Conservation (phyloP, 2,329 filamentous ascomycete species). For the Ploettnerulaceae sp. region DNA sequence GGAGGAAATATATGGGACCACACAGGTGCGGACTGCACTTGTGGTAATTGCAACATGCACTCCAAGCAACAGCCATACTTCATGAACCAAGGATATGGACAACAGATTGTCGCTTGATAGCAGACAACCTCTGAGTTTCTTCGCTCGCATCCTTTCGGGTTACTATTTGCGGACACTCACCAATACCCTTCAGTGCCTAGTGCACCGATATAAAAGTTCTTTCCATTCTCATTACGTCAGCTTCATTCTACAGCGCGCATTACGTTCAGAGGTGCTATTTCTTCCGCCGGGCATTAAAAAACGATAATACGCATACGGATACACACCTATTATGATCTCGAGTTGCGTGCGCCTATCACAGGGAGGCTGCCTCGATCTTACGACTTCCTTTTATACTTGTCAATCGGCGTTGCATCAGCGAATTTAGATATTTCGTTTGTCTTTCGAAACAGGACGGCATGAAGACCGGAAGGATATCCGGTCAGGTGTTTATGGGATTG, state of each 20-base stretch:
- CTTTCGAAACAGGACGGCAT: slow-evolving; percentile 35
- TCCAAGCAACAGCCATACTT: slow-evolving; percentile 44
- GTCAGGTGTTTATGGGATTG: slow-evolving; percentile 34
- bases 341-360: slow-evolving; percentile 32
- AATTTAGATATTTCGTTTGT: slow-evolving; percentile 32
- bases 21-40: slow-evolving; percentile 43
- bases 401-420: slow-evolving; percentile 33
- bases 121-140: not conserved
- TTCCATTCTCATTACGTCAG: slow-evolving; percentile 26
- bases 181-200: slow-evolving; percentile 26
- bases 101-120: slow-evolving; percentile 43
- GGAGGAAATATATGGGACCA: slow-evolving; percentile 41
- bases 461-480: slow-evolving; percentile 32
- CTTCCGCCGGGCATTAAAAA: slow-evolving; percentile 21
- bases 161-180: not conserved
- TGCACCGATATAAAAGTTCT: slow-evolving; percentile 31
- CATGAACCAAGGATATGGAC: slow-evolving; percentile 37
- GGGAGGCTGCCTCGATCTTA: slow-evolving; percentile 36
- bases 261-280: slow-evolving; percentile 29
- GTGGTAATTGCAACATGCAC: slow-evolving; percentile 43
- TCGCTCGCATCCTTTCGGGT: not conserved
- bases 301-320: slow-evolving; percentile 28
- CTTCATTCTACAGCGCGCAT: slow-evolving; percentile 29
- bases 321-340: slow-evolving; percentile 33
- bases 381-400: slow-evolving; percentile 30